Percentiles rank a stretch among this genome's conserved stretches.
Conservation (phyloP, 345 rosid genomes). For the Xanthoceras sorbifolium region DNA sequence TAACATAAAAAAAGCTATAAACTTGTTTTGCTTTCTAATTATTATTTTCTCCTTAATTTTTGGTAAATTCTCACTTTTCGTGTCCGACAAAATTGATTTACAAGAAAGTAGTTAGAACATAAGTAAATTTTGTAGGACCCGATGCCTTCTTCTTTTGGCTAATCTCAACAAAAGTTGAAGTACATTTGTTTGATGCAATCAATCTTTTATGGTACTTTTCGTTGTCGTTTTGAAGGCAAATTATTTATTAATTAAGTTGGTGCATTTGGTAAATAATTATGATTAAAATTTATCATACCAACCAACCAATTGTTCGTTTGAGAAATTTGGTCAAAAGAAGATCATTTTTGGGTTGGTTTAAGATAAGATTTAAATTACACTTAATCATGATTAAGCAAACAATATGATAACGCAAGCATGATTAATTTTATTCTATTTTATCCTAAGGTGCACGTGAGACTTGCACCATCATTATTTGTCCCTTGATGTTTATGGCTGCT, state of each 20-base stretch:
- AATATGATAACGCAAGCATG: slow-evolving; percentile 33
- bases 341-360: slow-evolving; percentile 30
- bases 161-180: slow-evolving; percentile 31
- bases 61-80: slow-evolving; percentile 12
- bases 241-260: slow-evolving; percentile 17
- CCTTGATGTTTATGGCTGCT: slow-evolving; percentile 12
- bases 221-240: slow-evolving; percentile 15
- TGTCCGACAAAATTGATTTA: slow-evolving; percentile 9
- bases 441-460: slow-evolving; percentile 44
- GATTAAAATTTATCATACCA: slow-evolving; percentile 5
- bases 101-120: not conserved
- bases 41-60: slow-evolving; percentile 23
- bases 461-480: slow-evolving; percentile 28
- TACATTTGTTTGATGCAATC: slow-evolving; percentile 23
- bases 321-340: slow-evolving; percentile 26
- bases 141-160: slow-evolving; percentile 18
- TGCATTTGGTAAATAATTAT: slow-evolving; percentile 3
- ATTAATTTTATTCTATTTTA: slow-evolving; percentile 23
- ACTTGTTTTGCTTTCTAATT: not conserved
- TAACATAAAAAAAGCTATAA: not conserved
- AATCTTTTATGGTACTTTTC: slow-evolving; percentile 35
- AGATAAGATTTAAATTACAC: slow-evolving; percentile 25
- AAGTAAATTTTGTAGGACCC: slow-evolving; percentile 10
- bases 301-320: slow-evolving; percentile 16
- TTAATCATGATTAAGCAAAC: slow-evolving; percentile 38